Base-by-base conservation (phyloP, 2,329 filamentous ascomycete species). In the Pseudogymnoascus sp. region DNA sequence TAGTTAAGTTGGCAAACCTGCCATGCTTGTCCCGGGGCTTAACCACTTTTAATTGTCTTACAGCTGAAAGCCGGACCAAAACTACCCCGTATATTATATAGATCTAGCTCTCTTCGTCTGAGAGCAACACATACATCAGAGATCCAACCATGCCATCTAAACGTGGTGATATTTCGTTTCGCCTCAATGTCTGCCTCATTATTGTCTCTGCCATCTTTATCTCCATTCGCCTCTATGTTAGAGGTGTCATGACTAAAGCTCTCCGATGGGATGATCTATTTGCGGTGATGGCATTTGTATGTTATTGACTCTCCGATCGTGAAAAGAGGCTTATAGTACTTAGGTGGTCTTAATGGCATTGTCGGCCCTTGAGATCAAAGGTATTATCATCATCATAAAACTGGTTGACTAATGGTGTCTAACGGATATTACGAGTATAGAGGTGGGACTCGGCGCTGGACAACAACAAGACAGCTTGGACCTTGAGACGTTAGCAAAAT, bases 241-340 rank as follows among this genome's bases (percentile, higher is more conserved):
- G 74, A 19, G 63, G 67, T 33, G 67, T 68, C 63, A 71, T 75
- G 66, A 72, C 70, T 15, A 75, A 73, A 60, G 66, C 67, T 7
- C 65, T 69, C 6, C 73, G 73, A 1, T 50, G 70, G 21, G 74
- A 76, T 64, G 74, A 76, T 68, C 64, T 61, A 4, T 62, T 75
- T 9, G 69, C 71, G 8, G 57, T 66, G 21, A 44, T 72, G 7
- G 70, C 70, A 26, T 74, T 67, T 61, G 69, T 70, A 66, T 66
- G 69, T 42, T 17, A 1, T 60, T 26, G 17, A 15, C 21, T n/a
- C 26, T 59, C 36, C 13, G 42, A 65, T 40, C 17, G 17, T 19
- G 38, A 40, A 40, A 40, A 40, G 38, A 40, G 38, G 38, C 38
- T 40, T 40, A 40, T 19, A 19, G 19, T 68, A 23, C 33, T 59